Conservation (phyloP, 2,329 filamentous ascomycete genomes). For the Scedosporium dehoogii region DNA sequence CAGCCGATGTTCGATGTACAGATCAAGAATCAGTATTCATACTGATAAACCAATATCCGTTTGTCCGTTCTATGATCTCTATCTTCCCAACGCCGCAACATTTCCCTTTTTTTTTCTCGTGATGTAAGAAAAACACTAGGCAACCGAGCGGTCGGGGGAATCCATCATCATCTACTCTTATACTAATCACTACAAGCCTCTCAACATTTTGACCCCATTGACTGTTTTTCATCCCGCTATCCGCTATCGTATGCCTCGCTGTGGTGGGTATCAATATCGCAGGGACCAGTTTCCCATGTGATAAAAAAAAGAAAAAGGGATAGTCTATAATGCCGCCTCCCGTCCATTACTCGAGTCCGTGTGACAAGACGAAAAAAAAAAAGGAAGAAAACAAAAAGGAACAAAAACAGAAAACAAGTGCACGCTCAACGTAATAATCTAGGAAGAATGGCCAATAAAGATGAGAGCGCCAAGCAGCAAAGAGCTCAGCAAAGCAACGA, state of each 20-base stretch:
- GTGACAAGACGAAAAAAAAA: not conserved
- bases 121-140: too few species aligned
- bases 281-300: not conserved
- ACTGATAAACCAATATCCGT: too few species aligned
- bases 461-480: slow-evolving; percentile 14
- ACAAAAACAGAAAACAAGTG: not conserved
- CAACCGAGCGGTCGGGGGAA: too few species aligned
- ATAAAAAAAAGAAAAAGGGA: not conserved
- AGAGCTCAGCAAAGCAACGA: slow-evolving; percentile 16
- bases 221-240: not conserved
- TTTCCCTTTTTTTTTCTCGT: too few species aligned
- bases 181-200: too few species aligned
- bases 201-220: too few species aligned
- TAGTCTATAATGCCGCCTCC: not conserved
- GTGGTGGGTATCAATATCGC: not conserved
- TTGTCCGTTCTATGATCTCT: not conserved
- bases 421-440: not conserved
- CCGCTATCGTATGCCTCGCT: not conserved
- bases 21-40: too few species aligned
- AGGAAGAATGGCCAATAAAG: not conserved
- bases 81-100: not conserved
- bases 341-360: not conserved
- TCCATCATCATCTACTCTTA: too few species aligned
- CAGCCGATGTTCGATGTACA: too few species aligned
- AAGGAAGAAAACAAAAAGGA: not conserved